Percentiles rank a stretch among this genome's conserved stretches.
phyloP scores from a whole-genome alignment of 495 filamentous ascomycete species.

The Cudoniella acicularis region DNA sequence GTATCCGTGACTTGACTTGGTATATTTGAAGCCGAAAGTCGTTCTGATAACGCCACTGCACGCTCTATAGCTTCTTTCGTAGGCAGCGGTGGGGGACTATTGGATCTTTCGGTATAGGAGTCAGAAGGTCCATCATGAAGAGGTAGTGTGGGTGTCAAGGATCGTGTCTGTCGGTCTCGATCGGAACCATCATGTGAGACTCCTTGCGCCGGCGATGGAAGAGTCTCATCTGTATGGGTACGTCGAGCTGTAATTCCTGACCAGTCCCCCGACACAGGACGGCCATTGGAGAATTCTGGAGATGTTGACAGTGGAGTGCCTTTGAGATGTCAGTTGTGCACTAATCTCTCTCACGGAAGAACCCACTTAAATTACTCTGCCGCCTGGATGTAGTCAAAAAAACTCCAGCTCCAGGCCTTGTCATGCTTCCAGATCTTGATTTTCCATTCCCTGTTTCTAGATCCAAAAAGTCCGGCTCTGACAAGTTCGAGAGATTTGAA shows the following conservation, averaged over 20 bases:
- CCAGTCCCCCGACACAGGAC: slow-evolving; percentile 41
- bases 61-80: slow-evolving; percentile 74
- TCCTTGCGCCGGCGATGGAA: slow-evolving; percentile 18
- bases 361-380: slow-evolving; percentile 22
- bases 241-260: slow-evolving; percentile 31
- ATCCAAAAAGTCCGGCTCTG: slow-evolving; percentile 83
- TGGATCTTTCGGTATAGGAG: slow-evolving; percentile 49
- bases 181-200: slow-evolving; percentile 23
- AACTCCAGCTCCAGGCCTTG: slow-evolving; percentile 19
- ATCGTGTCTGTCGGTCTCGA: slow-evolving; percentile 39
- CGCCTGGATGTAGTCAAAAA: slow-evolving; percentile 18
- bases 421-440: slow-evolving; percentile 22
- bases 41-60: slow-evolving; percentile 81
- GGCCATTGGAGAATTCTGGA: slow-evolving; percentile 46
- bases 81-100: slow-evolving; percentile 75
- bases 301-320: slow-evolving; percentile 64
- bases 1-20: slow-evolving; percentile 84
- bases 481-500: slow-evolving; percentile 51
- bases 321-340: slow-evolving; percentile 27
- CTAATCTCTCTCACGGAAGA: not conserved
- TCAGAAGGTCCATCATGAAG: slow-evolving; percentile 35
- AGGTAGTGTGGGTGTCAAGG: slow-evolving; percentile 37
- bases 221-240: slow-evolving; percentile 41
- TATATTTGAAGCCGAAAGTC: slow-evolving; percentile 85
- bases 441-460: slow-evolving; percentile 45